Percentiles rank a stretch among this genome's conserved stretches.
Evolutionary conservation across 208 protist genomes (phyloP).

Genomic region (Wallacemonas sp.): DNA sequence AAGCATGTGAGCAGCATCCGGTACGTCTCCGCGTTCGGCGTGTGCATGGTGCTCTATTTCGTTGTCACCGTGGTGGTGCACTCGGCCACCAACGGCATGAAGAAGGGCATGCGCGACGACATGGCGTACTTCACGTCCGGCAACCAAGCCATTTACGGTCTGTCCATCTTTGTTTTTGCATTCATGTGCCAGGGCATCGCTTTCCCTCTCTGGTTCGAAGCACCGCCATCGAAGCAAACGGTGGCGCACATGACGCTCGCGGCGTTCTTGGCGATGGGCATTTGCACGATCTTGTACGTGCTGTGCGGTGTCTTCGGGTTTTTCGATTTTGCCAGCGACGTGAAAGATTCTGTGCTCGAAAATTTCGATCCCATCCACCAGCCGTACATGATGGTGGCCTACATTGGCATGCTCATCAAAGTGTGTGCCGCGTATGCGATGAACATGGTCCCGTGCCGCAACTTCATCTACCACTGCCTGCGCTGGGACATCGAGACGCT

Average conservation of each 20-base stretch:
- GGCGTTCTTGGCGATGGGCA: constrained; percentile 46
- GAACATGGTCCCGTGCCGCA: constrained; percentile 62
- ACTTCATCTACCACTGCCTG: constrained; percentile 66
- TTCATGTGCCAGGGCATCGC: constrained; percentile 74
- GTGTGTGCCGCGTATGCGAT: constrained; percentile 61
- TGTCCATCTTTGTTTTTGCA: constrained; percentile 79
- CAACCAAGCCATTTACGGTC: constrained; percentile 49
- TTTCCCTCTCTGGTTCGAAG: constrained; percentile 7
- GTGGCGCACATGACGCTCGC: constrained; percentile 50
- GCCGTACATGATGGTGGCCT: constrained; percentile 68
- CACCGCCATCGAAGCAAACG: background rate
- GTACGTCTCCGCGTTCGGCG: constrained; percentile 70
- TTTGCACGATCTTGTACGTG: constrained; percentile 72
- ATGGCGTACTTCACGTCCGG: constrained; percentile 48
- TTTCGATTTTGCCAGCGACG: constrained; percentile 67
- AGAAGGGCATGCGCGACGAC: constrained; percentile 35
- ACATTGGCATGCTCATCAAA: constrained; percentile 73
- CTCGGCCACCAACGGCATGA: constrained; percentile 38
- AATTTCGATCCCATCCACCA: constrained; percentile 64
- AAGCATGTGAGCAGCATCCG: constrained; percentile 79
- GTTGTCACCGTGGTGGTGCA: constrained; percentile 63
- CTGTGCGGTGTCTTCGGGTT: constrained; percentile 73
- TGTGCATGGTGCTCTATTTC: constrained; percentile 77
- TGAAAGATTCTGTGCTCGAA: constrained; percentile 46
- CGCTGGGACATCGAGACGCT: constrained; percentile 55